These are phyloP conservation scores for Phytophthora hibernalis DNA, from an alignment of 352 stramenopile genomes.

Conservation along the genomic window DNA sequence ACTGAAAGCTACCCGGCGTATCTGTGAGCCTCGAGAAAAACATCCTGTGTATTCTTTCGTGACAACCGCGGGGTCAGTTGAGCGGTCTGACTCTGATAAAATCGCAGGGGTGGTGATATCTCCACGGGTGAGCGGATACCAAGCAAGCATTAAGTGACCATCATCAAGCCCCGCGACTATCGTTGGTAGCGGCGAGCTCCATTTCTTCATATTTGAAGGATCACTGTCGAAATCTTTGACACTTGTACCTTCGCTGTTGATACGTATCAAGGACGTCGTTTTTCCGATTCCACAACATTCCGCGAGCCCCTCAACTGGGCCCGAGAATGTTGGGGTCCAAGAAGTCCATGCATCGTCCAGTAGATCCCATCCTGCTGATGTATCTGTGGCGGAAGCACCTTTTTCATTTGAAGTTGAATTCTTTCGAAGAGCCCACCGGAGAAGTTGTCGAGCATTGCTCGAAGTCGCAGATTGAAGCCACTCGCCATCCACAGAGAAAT, in stretches of 20 bases:
- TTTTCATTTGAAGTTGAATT: conserved; percentile 13
- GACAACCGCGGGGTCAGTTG: conserved; percentile 31
- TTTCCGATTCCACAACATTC: conserved; percentile 43
- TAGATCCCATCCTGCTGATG: conserved; percentile 26
- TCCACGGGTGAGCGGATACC: conserved; percentile 67
- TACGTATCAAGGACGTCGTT: conserved; percentile 47
- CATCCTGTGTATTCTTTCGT: conserved; percentile 68
- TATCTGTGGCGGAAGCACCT: not conserved
- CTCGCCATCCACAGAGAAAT: conserved; percentile 65
- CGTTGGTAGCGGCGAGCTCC: conserved; percentile 61
- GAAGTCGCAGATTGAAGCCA: conserved; percentile 77
- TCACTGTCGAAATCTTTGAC: conserved; percentile 8
- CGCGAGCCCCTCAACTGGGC: conserved; percentile 54
- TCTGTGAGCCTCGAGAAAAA: conserved; percentile 46
- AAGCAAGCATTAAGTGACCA: conserved; percentile 68
- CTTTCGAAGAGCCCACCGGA: conserved; percentile 67
- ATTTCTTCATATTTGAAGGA: conserved; percentile 20
- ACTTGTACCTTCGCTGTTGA: conserved; percentile 34
- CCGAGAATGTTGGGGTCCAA: conserved; percentile 62
- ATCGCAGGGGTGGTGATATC: conserved; percentile 16
- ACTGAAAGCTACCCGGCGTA: conserved; percentile 62
- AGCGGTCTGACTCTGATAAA: conserved; percentile 6
- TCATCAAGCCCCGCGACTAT: conserved; percentile 52
- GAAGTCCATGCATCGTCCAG: conserved; percentile 56
- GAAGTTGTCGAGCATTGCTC: conserved; percentile 59